Base-by-base conservation (phyloP, 2,329 filamentous ascomycete species). In the Xylaria sp. region DNA sequence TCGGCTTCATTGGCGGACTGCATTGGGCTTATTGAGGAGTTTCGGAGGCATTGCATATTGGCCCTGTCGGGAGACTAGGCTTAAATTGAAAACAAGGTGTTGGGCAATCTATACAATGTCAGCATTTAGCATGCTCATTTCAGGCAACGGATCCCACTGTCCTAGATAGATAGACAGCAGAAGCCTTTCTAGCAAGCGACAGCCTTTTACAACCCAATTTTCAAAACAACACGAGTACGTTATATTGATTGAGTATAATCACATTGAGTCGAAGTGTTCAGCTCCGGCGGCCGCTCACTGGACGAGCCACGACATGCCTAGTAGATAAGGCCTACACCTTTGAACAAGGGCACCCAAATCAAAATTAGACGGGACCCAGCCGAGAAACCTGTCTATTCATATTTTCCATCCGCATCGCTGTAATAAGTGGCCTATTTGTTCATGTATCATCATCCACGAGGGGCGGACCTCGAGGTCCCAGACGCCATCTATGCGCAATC, bases 11-110 rank as follows among this genome's bases (percentile, higher is more conserved):
- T n/a, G 23, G n/a, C n/a, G 48, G 48, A 43, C 19, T 15, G 17
- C 31, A 51, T 53, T 40, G 4, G 29, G 37, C 46, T 57, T n/a
- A 61, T 41, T 11, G n/a, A 33, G 62, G 58, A 49, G 59, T 64
- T 53, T 27, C 2, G 54, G 54, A 21, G 47, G 31, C 23, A 38
- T 15, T 37, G 58, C 43, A 58, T 54, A 33, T 53, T n/a, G 43
- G 19, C 29, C 53, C 19, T 25, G 17, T 40, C 17, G 6, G 19
- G 53, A 13, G 4, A n/a, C 47, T 23, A 23, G 31, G 7, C 7
- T 51, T 35, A 27, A 9, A 23, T 51, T 33, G 17, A 44, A 33
- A 33, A 46, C 19, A 3, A 37, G 57, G 15, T 40, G 21, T 44
- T 44, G 15, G 40, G 17, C 13, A 21, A 41, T 46, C 23, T 35